Evolutionary conservation across 805 yeast genomes (phyloP), one percentile per base, ranked within the genome.

Genomic region (Zygoascus bituminiphila): DNA sequence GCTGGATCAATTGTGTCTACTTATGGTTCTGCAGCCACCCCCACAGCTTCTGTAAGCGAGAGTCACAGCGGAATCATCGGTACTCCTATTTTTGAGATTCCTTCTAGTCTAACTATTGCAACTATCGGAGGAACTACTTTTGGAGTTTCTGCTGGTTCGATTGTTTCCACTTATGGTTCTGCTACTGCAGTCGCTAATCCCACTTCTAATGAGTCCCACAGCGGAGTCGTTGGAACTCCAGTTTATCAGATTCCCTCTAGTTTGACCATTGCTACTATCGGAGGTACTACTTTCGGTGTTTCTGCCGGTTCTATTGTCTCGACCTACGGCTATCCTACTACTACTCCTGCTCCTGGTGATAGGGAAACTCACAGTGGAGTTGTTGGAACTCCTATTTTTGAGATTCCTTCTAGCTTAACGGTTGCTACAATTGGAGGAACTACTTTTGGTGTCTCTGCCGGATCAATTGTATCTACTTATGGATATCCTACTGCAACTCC

Each of bases 221-320:
- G 33, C 7, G 42, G 23, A 10, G 35, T 36, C 5, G 42, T 44
- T 4, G 47, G 39, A 23, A 44, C 49, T 20, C 46, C 49, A 10
- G 29, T 29, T 8, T 42, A 46, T 22, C 9, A 26, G 14, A 38
- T 39, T 33, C 36, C 26, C 15, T 35, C 42, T 4, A 39, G 43
- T 47, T 43, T 39, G 36, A 39, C 46, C 6, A 38, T 38, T 15
- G 45, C 50, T 42, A 36, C 50, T 5, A 45, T 43, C 17, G 43
- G 40, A 6, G 47, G 35, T 15, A 39, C 35, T 5, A 40, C 49
- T 2, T 44, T 44, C 21, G 46, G 38, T 12, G 31, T 31, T 43
- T 19, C 45, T 19, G 38, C 4, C 8, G 49, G 42, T 10, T 43
- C 45, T 15, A 36, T 45, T 36, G 38, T 45, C 15, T 31, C 45